phyloP scores from a whole-genome alignment of 2,329 filamentous ascomycete species.

The Ophiostoma montium region DNA sequence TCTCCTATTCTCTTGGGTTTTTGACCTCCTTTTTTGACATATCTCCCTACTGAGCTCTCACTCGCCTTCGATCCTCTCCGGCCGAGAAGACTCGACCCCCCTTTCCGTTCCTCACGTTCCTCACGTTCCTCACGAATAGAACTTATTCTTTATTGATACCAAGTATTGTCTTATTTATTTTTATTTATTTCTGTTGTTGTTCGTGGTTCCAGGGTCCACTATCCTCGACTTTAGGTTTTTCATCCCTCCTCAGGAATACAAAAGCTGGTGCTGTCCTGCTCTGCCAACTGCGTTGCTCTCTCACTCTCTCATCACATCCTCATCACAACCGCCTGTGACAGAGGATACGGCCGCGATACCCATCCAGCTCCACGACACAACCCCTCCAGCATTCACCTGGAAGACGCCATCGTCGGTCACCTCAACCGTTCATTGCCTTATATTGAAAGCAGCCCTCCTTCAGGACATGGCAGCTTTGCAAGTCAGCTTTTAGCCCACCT shows the following conservation, averaged over 20 bases:
- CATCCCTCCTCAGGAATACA: background rate
- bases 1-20: background rate
- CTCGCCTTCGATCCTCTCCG: background rate
- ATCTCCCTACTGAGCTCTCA: background rate
- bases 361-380: too few species aligned
- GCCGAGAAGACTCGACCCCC: too few species aligned
- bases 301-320: background rate
- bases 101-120: background rate
- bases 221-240: background rate
- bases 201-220: background rate
- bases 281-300: background rate
- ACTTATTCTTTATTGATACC: background rate
- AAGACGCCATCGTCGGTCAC: too few species aligned
- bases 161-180: background rate
- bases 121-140: background rate
- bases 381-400: too few species aligned
- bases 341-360: too few species aligned
- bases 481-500: background rate
- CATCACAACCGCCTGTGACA: background rate
- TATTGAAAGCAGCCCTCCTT: too few species aligned
- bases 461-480: conserved; percentile 1
- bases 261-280: background rate
- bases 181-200: background rate
- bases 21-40: background rate
- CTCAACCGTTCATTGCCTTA: too few species aligned